phyloP scores from a whole-genome alignment of 441 rosid genomes.

The Populus trichocarpa region DNA sequence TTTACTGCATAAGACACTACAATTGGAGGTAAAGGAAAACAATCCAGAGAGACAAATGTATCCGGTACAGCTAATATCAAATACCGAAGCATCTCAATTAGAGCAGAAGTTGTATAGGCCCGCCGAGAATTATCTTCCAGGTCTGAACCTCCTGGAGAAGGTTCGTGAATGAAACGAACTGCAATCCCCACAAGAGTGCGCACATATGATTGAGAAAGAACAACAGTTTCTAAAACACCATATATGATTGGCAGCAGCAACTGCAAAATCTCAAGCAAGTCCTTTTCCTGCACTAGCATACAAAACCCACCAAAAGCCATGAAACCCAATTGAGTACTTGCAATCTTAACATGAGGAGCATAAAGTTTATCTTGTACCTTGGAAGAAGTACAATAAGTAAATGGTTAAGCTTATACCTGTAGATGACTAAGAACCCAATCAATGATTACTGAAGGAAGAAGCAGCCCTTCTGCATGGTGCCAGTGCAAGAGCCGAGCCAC shows the following conservation, averaged over 20 bases:
- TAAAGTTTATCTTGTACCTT: neutral
- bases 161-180: conserved; percentile 76
- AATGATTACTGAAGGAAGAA: conserved; percentile 82
- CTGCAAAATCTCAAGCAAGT: conserved; percentile 77
- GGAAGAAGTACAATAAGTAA: neutral
- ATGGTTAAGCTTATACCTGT: conserved; percentile 47
- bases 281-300: conserved; percentile 68
- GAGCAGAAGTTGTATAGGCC: conserved; percentile 86
- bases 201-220: conserved; percentile 89
- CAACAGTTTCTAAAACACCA: conserved; percentile 85
- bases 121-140: conserved; percentile 95
- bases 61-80: conserved; percentile 94
- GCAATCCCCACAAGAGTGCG: conserved; percentile 72
- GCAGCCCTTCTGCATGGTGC: conserved; percentile 91
- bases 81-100: conserved; percentile 91
- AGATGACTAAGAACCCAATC: conserved; percentile 96
- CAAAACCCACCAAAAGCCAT: conserved; percentile 22
- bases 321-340: conserved; percentile 10
- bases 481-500: conserved; percentile 91
- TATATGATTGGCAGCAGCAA: conserved; percentile 86
- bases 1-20: conserved; percentile 65
- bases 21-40: conserved; percentile 88
- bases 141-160: conserved; percentile 94
- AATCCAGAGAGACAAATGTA: conserved; percentile 93
- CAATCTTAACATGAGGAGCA: neutral